Evolutionary conservation across 2,329 filamentous ascomycete species (phyloP), one percentile per base, ranked within the genome.

Genomic region (Fusarium sp.): DNA sequence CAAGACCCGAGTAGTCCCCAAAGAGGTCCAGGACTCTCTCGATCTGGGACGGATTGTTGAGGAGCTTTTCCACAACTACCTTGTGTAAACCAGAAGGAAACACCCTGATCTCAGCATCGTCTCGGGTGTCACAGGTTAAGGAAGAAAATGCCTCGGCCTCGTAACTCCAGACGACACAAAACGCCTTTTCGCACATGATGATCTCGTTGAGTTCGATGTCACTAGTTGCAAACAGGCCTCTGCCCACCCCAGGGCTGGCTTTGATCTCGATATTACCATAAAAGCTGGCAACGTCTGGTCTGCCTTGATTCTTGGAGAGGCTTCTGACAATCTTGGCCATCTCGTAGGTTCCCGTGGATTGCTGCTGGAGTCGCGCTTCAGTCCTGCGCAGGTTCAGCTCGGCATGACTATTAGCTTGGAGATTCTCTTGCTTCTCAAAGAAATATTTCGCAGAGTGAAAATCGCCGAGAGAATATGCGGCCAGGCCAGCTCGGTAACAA

Each of bases 191-290:
- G 29, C 80, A 82, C 65, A 86, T 73, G 8, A 77, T 59, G 0
- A 65, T 64, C 4, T 84, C 82, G 4, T 82, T 82, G 3, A 71
- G 60, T 18, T 77, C 69, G 29, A 85, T 77, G 20, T 79, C 68
- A 2, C 72, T 69, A 0, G 75, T 81, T 1, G 83, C 81, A 48
- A 86, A 85, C 0, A 86, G 69, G 1, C 84, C 84, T 1, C 81
- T 78, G 1, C 84, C 84, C 18, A 77, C 64, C 6, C 76, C 76
- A 0, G 65, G 65, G 22, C 78, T 82, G 0, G 73, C 31, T 27
- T 72, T 76, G 18, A 83, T 64, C n/a, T 76, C 74, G 0, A 79
- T 83, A 18, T 77, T 22, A 1, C 73, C 65, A 3, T 71, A 31
- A 29, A 80, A 83, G 7, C 74, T 79, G 3, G 82, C 82, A 1